Conservation (phyloP, 768 basidiomycete genomes). For the Mrakia gelida region DNA sequence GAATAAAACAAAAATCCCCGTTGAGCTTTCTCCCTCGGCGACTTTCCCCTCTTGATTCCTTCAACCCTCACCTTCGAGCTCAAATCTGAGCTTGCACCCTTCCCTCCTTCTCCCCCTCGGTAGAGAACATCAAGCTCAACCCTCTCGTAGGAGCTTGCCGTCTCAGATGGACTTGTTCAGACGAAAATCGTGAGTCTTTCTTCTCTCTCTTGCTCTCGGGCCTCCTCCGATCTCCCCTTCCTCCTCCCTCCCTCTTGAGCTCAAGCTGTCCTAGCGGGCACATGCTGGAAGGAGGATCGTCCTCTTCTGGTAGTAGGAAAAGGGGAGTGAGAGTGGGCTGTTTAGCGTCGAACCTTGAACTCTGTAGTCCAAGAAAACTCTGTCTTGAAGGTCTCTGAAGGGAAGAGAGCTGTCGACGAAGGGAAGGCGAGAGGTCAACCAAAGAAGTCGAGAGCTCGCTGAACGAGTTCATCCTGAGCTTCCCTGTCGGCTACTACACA, state of each 20-base stretch:
- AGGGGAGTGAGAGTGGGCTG: too few relatives aligned
- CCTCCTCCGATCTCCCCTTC: constrained; percentile 6
- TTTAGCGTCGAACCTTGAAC: too few relatives aligned
- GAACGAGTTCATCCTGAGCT: too few relatives aligned
- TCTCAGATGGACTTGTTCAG: neutral
- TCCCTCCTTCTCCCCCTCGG: neutral
- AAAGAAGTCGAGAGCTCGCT: too few relatives aligned
- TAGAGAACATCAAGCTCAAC: too few relatives aligned
- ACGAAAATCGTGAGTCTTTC: constrained; percentile 6
- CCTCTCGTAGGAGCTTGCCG: neutral
- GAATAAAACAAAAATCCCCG: too few relatives aligned
- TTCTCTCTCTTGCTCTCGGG: neutral
- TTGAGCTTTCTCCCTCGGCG: neutral
- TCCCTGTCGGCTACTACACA: too few relatives aligned
- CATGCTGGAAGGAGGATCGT: neutral
- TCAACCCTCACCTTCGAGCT: neutral
- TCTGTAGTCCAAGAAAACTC: too few relatives aligned
- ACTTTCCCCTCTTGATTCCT: neutral
- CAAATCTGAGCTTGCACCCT: neutral
- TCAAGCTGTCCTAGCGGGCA: too few relatives aligned
- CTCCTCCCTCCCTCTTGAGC: neutral
- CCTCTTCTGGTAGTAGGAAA: neutral
- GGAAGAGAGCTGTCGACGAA: too few relatives aligned
- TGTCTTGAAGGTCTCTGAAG: too few relatives aligned
- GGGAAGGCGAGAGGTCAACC: too few relatives aligned